Base-by-base conservation (phyloP, 2,329 filamentous ascomycete species). In the Nigrospora sphaerica region DNA sequence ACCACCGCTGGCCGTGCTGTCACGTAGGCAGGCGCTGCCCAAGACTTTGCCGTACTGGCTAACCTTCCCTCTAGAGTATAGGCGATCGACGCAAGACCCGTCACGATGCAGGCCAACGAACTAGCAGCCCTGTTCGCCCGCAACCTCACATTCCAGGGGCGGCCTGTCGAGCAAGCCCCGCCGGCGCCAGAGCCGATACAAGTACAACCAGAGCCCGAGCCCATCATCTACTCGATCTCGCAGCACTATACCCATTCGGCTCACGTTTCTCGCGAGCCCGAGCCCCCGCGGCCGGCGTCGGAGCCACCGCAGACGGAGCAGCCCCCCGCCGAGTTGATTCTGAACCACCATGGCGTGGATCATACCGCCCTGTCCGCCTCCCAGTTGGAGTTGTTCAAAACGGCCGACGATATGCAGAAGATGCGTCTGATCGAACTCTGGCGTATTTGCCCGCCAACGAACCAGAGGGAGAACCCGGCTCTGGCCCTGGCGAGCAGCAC, bases 181-280 rank as follows among this genome's bases (percentile, higher is more conserved):
- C 55, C 61, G 39, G 57, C 65, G 39, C 58, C 62, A 14, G 41
- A 45, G 46, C 56, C 56, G 16, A 64, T 62, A 56, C 54, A 56
- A 46, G 52, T 50, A 32, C 51, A 55, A 51, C 53, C 53, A 17
- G 64, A 60, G 46, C 61, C 58, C 39, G 65, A 67, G 47, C 70
- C 67, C 41, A 83, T 88, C 52, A 73, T 78, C 51, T 95, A 93
- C 69, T 83, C 77, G 48, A 80, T 87, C 55, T 86, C 87, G 11
- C 84, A 88, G 59, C 89, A 95, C 64, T 95, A 95, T 64, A 85
- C 85, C 53, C 88, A 91, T 61, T 89, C 88, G 10, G 73, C 85
- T 39, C 88, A 95, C 62, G 61, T 83, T 50, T 72, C 62, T 41
- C 65, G 67, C 17, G 70, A 73, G 45, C 63, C 67, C 17, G 55